A percentile compares a stretch with the other conserved stretches of the same genome.
These are phyloP conservation scores for Colletotrichum sp. DNA, from an alignment of 2,329 filamentous ascomycete genomes.

Conservation along the genomic window DNA sequence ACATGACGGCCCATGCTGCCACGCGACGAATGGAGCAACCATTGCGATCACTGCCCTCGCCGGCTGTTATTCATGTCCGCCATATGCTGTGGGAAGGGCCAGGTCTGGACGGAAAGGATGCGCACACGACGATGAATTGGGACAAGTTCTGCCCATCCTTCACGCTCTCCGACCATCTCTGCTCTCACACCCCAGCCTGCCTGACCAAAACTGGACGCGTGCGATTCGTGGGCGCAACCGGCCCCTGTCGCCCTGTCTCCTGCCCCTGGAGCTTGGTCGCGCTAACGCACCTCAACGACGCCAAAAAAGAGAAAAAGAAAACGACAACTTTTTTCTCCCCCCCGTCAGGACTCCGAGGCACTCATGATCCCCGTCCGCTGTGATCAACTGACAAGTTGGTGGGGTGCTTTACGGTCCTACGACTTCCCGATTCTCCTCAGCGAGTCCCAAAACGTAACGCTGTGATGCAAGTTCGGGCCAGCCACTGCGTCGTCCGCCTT, in stretches of 20 bases:
- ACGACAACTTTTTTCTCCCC: neutral
- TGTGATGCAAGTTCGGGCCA: neutral
- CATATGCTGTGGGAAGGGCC: neutral
- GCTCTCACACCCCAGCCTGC: neutral
- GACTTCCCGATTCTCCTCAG: constrained; percentile 8
- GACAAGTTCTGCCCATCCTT: neutral
- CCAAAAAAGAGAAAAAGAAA: neutral
- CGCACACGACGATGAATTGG: constrained; percentile 2
- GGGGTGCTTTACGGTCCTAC: neutral
- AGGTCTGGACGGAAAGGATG: constrained; percentile 11
- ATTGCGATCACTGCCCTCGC: constrained; percentile 11
- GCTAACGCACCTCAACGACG: constrained; percentile 18
- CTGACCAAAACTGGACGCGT: neutral
- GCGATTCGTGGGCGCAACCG: constrained; percentile 20
- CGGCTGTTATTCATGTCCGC: neutral
- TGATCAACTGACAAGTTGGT: constrained; percentile 10
- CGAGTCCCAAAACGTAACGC: constrained; percentile 7
- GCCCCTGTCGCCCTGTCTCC: constrained; percentile 11
- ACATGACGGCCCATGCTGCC: constrained; percentile 7
- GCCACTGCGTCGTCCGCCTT: neutral
- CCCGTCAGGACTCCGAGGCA: neutral
- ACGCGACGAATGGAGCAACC: constrained; percentile 21
- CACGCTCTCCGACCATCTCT: neutral
- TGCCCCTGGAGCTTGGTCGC: constrained; percentile 6
- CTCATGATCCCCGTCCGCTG: neutral